phyloP scores from a whole-genome alignment of 1,284 basidiomycete genomes.

The Gomphus bonarii region DNA sequence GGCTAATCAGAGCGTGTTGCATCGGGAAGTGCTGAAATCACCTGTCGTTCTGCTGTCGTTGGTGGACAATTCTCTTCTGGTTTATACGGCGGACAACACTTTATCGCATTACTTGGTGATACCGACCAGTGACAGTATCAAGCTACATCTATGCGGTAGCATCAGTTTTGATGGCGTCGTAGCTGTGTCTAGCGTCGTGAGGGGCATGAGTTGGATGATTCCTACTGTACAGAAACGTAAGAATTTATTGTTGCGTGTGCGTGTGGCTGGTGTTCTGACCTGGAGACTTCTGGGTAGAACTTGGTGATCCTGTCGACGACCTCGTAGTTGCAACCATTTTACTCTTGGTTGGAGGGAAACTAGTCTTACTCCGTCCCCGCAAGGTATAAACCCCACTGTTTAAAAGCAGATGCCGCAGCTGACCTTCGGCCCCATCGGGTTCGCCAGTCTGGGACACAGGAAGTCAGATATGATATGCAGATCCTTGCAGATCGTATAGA shows the following conservation, averaged over 20 bases:
- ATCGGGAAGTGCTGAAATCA: constrained; percentile 71
- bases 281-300: constrained; percentile 37
- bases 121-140: constrained; percentile 76
- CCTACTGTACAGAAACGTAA: constrained; percentile 86
- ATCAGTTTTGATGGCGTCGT: constrained; percentile 94
- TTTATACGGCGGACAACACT: constrained; percentile 95
- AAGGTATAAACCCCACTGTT: constrained; percentile 37
- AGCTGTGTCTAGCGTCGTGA: constrained; percentile 72
- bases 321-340: constrained; percentile 90
- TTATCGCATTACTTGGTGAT: constrained; percentile 90
- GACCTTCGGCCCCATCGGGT: constrained; percentile 10
- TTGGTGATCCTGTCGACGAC: constrained; percentile 92
- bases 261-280: constrained; percentile 10
- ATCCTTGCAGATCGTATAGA: constrained; percentile 94
- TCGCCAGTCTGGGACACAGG: constrained; percentile 64
- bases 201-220: constrained; percentile 96
- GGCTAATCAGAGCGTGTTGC: constrained; percentile 76
- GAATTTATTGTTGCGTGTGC: constrained; percentile 20
- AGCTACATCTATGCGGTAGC: constrained; percentile 85
- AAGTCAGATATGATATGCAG: constrained; percentile 97
- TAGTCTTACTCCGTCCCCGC: constrained; percentile 78
- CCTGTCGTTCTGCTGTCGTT: constrained; percentile 81
- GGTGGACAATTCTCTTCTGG: constrained; percentile 93
- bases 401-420: background rate
- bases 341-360: constrained; percentile 90